phyloP scores from a whole-genome alignment of 768 basidiomycete species.

The Suillus fuscotomentosus region DNA sequence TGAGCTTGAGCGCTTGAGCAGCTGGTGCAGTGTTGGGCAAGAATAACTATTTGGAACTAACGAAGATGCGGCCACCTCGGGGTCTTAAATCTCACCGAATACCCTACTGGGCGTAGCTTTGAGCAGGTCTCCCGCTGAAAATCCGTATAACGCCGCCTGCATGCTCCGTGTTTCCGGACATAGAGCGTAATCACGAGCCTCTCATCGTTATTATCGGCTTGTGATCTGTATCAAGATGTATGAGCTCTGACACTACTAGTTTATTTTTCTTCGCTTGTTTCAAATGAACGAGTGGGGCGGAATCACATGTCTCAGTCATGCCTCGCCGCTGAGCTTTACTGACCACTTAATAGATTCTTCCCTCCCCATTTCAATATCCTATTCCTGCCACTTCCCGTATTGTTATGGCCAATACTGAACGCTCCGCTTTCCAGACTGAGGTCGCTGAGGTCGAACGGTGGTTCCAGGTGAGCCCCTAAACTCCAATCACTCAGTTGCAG shows the following conservation, averaged over 20 bases:
- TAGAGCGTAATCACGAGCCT: slow-evolving; percentile 25
- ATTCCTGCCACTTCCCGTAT: slow-evolving; percentile 20
- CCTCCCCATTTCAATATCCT: background rate
- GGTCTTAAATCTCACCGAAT: background rate
- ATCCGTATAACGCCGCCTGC: slow-evolving; percentile 14
- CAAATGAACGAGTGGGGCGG: no score
- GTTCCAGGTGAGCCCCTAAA: slow-evolving; percentile 73
- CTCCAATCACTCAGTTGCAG: background rate
- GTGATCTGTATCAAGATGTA: no score
- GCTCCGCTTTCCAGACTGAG: slow-evolving; percentile 71
- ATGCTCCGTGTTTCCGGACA: slow-evolving; percentile 11
- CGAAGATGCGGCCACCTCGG: no score
- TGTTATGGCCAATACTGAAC: slow-evolving; percentile 60
- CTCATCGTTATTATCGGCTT: background rate
- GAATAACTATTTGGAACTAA: no score
- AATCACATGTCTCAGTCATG: no score
- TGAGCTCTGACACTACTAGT: no score
- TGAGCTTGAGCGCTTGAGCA: no score
- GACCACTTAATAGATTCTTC: background rate
- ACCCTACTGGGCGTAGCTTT: background rate
- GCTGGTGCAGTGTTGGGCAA: no score
- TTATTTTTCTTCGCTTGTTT: no score
- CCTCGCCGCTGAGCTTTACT: background rate
- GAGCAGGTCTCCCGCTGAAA: slow-evolving; percentile 4
- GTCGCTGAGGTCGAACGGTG: slow-evolving; percentile 85